Conservation (phyloP, 192 early-diverging fungal genomes). For the Gonapodya prolifera region DNA sequence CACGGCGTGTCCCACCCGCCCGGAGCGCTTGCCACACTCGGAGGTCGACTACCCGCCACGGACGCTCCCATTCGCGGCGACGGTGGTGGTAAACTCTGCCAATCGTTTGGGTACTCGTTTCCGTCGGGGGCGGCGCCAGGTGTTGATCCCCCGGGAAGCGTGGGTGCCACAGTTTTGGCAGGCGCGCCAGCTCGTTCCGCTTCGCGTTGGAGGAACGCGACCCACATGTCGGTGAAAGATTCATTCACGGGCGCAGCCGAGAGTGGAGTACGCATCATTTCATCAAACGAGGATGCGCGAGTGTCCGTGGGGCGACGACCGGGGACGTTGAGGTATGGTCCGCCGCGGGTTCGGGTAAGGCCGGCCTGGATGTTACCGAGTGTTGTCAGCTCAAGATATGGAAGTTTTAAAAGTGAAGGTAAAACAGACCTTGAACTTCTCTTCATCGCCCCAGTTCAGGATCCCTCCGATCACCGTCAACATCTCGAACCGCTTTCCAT, state of each 20-base stretch:
- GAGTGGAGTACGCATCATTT: neutral
- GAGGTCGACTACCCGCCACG: too few relatives aligned
- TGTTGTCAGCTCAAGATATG: neutral
- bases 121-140: too few relatives aligned
- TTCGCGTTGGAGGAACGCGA: constrained; percentile 57
- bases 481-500: constrained; percentile 84
- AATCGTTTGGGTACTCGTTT: too few relatives aligned
- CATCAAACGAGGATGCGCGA: neutral
- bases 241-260: constrained; percentile 12
- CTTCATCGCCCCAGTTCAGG: constrained; percentile 74
- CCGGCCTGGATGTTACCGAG: constrained; percentile 17
- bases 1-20: too few relatives aligned
- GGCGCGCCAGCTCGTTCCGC: too few relatives aligned
- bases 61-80: too few relatives aligned
- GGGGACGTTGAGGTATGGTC: constrained; percentile 27
- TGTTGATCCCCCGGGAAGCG: too few relatives aligned
- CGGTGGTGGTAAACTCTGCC: too few relatives aligned
- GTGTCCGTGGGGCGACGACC: constrained; percentile 6
- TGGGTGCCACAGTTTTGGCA: too few relatives aligned
- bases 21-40: too few relatives aligned
- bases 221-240: constrained; percentile 70
- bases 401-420: neutral
- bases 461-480: constrained; percentile 80
- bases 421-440: constrained; percentile 42
- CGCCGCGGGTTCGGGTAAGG: constrained; percentile 55